Evolutionary conservation across 2,329 filamentous ascomycete genomes (phyloP).

Genomic region (Pseudocercospora cruenta): DNA sequence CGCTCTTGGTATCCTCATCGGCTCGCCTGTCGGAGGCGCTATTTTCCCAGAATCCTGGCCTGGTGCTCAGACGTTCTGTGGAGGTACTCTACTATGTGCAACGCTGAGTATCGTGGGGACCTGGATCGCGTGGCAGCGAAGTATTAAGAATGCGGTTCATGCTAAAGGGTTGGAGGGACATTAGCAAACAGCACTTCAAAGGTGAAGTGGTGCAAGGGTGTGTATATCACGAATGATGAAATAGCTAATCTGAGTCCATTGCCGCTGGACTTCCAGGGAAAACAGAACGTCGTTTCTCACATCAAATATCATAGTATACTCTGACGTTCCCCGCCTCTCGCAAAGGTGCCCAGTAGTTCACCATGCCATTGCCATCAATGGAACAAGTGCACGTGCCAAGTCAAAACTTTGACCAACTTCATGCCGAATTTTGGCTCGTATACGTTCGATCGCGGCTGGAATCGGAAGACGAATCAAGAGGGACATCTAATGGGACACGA

Average conservation of each 20-base stretch:
- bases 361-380: too few relatives aligned
- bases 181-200: not conserved
- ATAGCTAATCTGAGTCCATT: constrained; percentile 2
- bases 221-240: not conserved
- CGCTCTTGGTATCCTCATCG: constrained; percentile 40
- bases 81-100: constrained; percentile 31
- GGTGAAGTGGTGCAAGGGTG: not conserved
- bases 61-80: constrained; percentile 39
- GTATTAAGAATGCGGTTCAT: constrained; percentile 8
- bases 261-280: too few relatives aligned
- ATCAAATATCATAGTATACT: too few relatives aligned
- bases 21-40: constrained; percentile 39
- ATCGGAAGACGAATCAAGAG: too few relatives aligned
- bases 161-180: constrained; percentile 3
- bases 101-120: constrained; percentile 32
- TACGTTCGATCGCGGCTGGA: too few relatives aligned
- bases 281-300: too few relatives aligned
- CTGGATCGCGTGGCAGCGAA: constrained; percentile 25
- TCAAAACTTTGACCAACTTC: too few relatives aligned
- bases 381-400: too few relatives aligned
- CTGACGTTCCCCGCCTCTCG: too few relatives aligned
- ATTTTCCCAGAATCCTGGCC: constrained; percentile 38
- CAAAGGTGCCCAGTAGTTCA: too few relatives aligned
- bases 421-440: too few relatives aligned
- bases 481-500: too few relatives aligned